Evolutionary conservation across 148 eudicot species (phyloP), one percentile per base, ranked within the genome.

Genomic region (Rhododendron kiyosumense): DNA sequence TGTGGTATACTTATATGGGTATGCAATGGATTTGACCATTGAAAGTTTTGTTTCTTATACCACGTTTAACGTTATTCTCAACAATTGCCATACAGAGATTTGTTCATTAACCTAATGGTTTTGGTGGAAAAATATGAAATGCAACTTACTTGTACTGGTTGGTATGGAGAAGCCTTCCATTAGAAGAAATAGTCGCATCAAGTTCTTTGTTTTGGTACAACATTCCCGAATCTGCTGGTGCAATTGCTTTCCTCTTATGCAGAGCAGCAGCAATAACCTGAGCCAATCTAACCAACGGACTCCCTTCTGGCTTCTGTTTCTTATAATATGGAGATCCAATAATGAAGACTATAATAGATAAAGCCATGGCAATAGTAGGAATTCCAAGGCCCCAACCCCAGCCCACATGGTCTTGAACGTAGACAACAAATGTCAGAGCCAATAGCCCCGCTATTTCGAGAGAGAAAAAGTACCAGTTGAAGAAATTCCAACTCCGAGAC

Each of bases 301-400:
- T 93, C 8, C 93, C 95, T 28, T 87, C 92, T 1, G 93, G 93
- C 46, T 89, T 88, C 30, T 85, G 77, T 34, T 88, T 91, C 83
- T 71, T 91, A 86, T 93, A 93, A 54, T 87, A 69, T 13, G 91
- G 87, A 36, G 88, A 86, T 8, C 93, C 95, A 1, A 89, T 38
- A 24, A 93, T 75, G 83, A 93, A 93, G n/a, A 86, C 89, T 12
- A 89, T 3, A 30, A 93, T 38, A 3, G 95, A 90, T 3, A 93
- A 43, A n/a, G 83, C 93, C 95, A 93, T 93, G 83, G 87, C 85
- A 17, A 89, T 84, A 0, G 95, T 90, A 57, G 93, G 95, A 65
- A 93, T 88, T 9, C 92, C 95, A n/a, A 93, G 92, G 7, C 95
- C 95, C 93, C 93, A 90, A 22, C 88, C 92, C 95, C 95, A 93